These are phyloP conservation scores for Zygnema circumcarinatum DNA, from an alignment of 139 green algal species.

Conservation along the genomic window DNA sequence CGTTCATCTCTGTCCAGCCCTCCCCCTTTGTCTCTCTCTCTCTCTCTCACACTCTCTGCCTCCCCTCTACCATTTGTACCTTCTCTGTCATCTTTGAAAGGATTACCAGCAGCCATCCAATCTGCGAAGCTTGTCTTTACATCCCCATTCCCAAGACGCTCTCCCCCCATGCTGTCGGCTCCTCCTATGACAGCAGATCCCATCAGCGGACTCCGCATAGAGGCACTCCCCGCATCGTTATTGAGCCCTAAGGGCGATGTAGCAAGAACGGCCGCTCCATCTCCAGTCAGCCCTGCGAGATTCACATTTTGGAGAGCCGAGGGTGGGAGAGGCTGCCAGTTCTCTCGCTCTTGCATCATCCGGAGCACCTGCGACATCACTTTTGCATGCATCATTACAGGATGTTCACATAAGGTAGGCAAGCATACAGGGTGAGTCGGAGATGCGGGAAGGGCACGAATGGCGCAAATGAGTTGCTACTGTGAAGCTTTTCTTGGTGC, in stretches of 20 bases:
- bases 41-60: constrained; percentile 1
- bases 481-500: too few species aligned
- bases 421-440: not conserved
- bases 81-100: constrained; percentile 15
- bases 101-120: constrained; percentile 41
- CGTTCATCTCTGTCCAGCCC: not conserved
- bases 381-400: too few species aligned
- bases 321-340: constrained; percentile 47
- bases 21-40: constrained; percentile 18
- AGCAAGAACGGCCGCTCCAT: not conserved
- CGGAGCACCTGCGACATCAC: constrained; percentile 43
- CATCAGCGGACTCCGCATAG: not conserved
- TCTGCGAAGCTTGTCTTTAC: constrained; percentile 37
- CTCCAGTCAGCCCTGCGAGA: constrained; percentile 45
- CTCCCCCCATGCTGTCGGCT: not conserved
- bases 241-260: not conserved
- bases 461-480: too few species aligned
- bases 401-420: not conserved
- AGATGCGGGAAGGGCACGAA: too few species aligned
- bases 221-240: not conserved
- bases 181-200: not conserved
- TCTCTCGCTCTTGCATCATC: constrained; percentile 57
- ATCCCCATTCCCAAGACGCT: not conserved
- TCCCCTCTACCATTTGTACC: not conserved
- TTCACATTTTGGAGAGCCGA: constrained; percentile 28